Percentiles rank a stretch among this genome's conserved stretches.
These are phyloP conservation scores for Chrysanthemum seticuspe DNA, from an alignment of 129 eudicot genomes.

Conservation along the genomic window DNA sequence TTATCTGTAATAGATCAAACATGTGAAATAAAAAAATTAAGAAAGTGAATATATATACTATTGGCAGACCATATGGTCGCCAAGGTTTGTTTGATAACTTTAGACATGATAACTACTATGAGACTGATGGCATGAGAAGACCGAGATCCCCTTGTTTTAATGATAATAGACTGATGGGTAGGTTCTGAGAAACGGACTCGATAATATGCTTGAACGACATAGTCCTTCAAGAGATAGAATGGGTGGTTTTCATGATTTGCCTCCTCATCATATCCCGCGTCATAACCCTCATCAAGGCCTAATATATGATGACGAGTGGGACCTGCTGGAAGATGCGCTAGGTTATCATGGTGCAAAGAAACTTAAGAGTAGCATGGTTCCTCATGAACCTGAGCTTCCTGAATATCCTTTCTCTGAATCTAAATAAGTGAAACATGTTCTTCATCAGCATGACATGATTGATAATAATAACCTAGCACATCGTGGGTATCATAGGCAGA, in stretches of 20 bases:
- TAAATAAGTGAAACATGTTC: conserved; percentile 48
- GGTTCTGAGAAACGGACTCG: conserved; percentile 33
- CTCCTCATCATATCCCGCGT: conserved; percentile 24
- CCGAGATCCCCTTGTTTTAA: conserved; percentile 30
- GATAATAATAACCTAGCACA: conserved; percentile 39
- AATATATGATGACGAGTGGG: conserved; percentile 70
- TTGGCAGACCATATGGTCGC: too few species aligned
- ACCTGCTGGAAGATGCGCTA: conserved; percentile 68
- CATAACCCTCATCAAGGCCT: conserved; percentile 40
- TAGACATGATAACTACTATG: conserved; percentile 47
- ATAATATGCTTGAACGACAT: conserved; percentile 38
- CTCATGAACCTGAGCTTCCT: conserved; percentile 68
- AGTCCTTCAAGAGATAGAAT: conserved; percentile 58
- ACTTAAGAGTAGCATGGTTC: conserved; percentile 43
- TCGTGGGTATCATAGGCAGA: conserved; percentile 40
- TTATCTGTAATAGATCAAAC: too few species aligned
- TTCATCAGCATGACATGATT: conserved; percentile 31
- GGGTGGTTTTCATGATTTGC: conserved; percentile 46
- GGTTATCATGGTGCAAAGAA: conserved; percentile 67
- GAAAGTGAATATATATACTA: too few species aligned
- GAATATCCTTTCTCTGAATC: conserved; percentile 66
- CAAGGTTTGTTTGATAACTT: too few species aligned
- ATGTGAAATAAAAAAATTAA: too few species aligned
- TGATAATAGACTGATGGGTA: conserved; percentile 32
- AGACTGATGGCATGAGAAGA: conserved; percentile 40